Base-by-base conservation (phyloP, 2,329 filamentous ascomycete species). In the Cryphonectria carpinicola region DNA sequence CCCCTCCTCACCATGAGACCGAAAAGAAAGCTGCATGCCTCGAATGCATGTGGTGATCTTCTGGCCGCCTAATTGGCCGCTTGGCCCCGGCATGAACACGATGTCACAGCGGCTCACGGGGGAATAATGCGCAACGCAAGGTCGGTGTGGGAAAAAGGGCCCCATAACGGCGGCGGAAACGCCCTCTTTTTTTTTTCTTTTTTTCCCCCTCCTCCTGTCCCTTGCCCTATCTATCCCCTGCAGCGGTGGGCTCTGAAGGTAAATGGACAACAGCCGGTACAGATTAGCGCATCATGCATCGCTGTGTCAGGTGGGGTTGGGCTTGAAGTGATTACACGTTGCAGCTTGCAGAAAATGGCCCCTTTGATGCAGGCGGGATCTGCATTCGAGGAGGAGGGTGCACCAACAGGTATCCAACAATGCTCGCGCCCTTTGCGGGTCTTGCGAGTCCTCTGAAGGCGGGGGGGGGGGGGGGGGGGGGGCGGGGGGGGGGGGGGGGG, bases 201-300 rank as follows among this genome's bases (percentile, higher is more conserved):
- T 32, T 32, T 32, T 32, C 32, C 32, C 28, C 28, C 2, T 28
- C 28, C 28, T 28, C 2, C 28, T 28, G 28, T 28, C 28, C 28
- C 10, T 39, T 39, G 2, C 37, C 11, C 10, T 74, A 77, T 54
- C 77, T 76, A 22, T 74, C 76, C 56, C 76, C 76, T 28, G 73
- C 73, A 58, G 25, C 19, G 52, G 54, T 32, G 52, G 54, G 25
- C 52, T 58, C 19, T 32, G 54, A 58, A 58, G 5, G 28, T 14
- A 28, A 58, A 58, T 58, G 54, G 35, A 58, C 54, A 58, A 32
- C 54, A 58, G 54, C 54, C 54, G 54, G 54, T 58, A 58, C 54
- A 58, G 54, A 58, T 58, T 58, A 32, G 54, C 54, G 54, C 28
- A 58, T 58, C 14, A 58, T 58, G 25, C 54, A 58, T 35, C 25